These are phyloP conservation scores for Fusarium sp. DNA, from an alignment of 2,329 filamentous ascomycete genomes.

Conservation along the genomic window DNA sequence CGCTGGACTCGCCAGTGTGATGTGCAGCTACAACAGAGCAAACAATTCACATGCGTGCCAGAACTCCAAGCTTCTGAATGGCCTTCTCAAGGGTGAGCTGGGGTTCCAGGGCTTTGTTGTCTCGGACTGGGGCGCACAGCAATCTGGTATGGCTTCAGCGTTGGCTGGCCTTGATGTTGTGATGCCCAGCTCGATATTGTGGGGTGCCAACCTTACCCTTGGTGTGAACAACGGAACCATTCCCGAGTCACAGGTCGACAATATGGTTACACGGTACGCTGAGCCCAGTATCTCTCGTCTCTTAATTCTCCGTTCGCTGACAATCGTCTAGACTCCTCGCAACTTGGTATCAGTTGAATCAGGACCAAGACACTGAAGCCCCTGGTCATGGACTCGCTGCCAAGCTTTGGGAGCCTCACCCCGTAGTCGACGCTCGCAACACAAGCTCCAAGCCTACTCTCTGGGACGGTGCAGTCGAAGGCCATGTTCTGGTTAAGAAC, in stretches of 20 bases:
- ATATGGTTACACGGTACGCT: conserved; percentile 5
- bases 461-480: conserved; percentile 1
- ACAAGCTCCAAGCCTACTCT: neutral
- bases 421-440: conserved; percentile 3
- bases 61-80: conserved; percentile 17
- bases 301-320: neutral
- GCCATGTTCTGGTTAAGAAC: conserved; percentile 20
- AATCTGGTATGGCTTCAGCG: conserved; percentile 9
- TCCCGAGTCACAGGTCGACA: conserved; percentile 10
- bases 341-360: conserved; percentile 11
- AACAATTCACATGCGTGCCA: conserved; percentile 62
- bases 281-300: fast-evolving
- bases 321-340: neutral
- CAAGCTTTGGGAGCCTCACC: neutral
- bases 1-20: conserved; percentile 79
- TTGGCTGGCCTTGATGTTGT: conserved; percentile 46
- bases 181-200: conserved; percentile 5
- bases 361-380: neutral
- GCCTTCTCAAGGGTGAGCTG: conserved; percentile 74
- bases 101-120: conserved; percentile 77
- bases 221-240: conserved; percentile 20
- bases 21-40: conserved; percentile 81
- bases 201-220: conserved; percentile 11
- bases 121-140: conserved; percentile 53
- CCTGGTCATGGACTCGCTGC: neutral